Evolutionary conservation across 2,329 filamentous ascomycete species (phyloP), one percentile per base, ranked within the genome.

Genomic region (Drechslerella coelobrocha): DNA sequence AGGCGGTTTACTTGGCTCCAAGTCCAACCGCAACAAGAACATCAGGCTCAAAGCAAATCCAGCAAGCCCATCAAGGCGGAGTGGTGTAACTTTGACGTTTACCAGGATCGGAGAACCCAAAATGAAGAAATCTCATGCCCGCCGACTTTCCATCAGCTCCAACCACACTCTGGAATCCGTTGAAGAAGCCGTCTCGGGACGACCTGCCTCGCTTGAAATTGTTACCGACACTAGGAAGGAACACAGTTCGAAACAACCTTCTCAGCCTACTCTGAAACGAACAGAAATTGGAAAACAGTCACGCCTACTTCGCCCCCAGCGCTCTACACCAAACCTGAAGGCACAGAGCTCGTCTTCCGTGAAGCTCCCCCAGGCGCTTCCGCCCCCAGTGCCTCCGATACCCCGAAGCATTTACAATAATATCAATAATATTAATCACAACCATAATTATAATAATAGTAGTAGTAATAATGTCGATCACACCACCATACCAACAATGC

Each of bases 61-160:
- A 19, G 81, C 84, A 12, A 92, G 91, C 74, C 89, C 91, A 50
- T 84, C 85, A 21, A 85, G 90, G 72, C 88, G 88, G 77, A 86
- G 90, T 17, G 88, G 91, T 9, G 89, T 94, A 26, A 93, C 92
- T 10, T 83, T 97, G 72, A 97, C 92, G 5, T 97, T 97, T 77
- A 95, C 91, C 51, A 94, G 90, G 45, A 79, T 69, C 37, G 65
- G 65, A 41, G 65, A 69, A n/a, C 63, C 54, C 24, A 69, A 59
- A 24, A 69, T 69, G 52, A 69, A 69, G 34, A 69, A 69, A 48
- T 69, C 65, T 9, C 65, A 69, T 27, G 65, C 52, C 12, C 68
- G 68, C 12, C 50, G 68, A 19, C 54, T 72, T 12, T 72, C 68
- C 17, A 69, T 69, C 7, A 69, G 65, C 27, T 69, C 65, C 27